Evolutionary conservation across 805 yeast genomes (phyloP).

Genomic region (Candida peoriensis): DNA sequence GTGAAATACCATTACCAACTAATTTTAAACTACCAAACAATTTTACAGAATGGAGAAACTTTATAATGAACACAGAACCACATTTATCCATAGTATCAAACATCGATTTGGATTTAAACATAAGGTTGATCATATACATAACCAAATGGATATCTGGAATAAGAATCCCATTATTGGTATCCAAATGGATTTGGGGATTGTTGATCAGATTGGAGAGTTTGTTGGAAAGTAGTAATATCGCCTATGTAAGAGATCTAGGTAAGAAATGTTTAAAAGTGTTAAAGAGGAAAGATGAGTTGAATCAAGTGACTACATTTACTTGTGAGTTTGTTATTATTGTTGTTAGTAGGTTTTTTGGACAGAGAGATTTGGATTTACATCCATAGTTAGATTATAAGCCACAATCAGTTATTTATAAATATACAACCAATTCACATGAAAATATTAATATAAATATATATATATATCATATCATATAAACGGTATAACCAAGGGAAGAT

Average conservation of each 20-base stretch:
- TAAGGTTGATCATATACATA: conserved; percentile 16
- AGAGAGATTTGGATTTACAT: conserved; percentile 14
- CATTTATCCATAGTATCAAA: conserved; percentile 10
- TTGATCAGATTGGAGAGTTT: conserved; percentile 13
- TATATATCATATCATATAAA: no score
- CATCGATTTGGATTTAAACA: conserved; percentile 15
- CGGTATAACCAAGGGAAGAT: not conserved
- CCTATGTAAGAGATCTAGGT: conserved; percentile 18
- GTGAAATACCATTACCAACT: conserved; percentile 12
- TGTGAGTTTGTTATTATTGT: conserved; percentile 11
- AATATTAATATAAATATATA: no score
- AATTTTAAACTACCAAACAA: conserved; percentile 17
- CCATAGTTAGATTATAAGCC: no score
- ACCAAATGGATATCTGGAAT: conserved; percentile 18
- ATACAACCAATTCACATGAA: no score
- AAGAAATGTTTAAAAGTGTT: conserved; percentile 11
- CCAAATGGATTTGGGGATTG: conserved; percentile 17
- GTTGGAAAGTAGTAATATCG: conserved; percentile 14
- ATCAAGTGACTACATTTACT: no score
- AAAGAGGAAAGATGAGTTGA: conserved; percentile 7
- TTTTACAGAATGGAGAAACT: conserved; percentile 22
- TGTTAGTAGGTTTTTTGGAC: conserved; percentile 13
- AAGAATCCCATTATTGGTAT: conserved; percentile 8
- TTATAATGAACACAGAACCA: conserved; percentile 13
- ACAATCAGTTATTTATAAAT: no score